Evolutionary conservation across 345 rosid genomes (phyloP), one percentile per base, ranked within the genome.

Genomic region (Kandelia obovata): DNA sequence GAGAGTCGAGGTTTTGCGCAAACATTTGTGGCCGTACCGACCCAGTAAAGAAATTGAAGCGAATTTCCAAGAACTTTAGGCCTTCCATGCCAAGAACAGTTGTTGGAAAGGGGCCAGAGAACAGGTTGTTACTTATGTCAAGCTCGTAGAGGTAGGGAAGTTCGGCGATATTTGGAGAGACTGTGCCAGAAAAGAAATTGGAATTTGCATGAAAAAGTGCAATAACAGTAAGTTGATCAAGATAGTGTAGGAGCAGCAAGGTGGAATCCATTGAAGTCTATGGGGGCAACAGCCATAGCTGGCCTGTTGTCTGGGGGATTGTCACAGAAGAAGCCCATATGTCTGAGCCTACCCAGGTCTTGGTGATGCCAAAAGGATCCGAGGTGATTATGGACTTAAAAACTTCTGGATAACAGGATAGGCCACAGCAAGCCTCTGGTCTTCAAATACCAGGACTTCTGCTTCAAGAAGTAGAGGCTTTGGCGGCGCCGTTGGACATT

Each of bases 141-240:
- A 92, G 82, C 81, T 92, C 98, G 72, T 90, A 92, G 64, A 92
- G 89, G 61, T 88, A 92, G 21, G 66, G 79, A 62, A 92, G 96
- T 57, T 85, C 78, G 51, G 86, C 73, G 43, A 93, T 85, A 26
- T 74, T 75, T 0, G 91, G 68, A 1, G 94, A 85, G 61, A 89
- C 55, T 0, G 80, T 49, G 30, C 98, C 98, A 0, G 81, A 53
- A 47, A 93, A 93, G 71, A 75, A 77, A 83, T 93, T 93, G 64
- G 97, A 89, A 72, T 93, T 93, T 20, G 91, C 98, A 39, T 93
- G 97, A 77, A 91, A 93, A 63, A 93, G 80, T 16, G 92, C 97
- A 35, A 91, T 73, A 62, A 85, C 94, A 0, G 91, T 92, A 23
- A 91, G 86, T 37, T 79, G 82, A 58, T 91, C 98, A 30, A 90